Evolutionary conservation across 805 yeast genomes (phyloP).

Genomic region (Nakazawaea wyomingensis): DNA sequence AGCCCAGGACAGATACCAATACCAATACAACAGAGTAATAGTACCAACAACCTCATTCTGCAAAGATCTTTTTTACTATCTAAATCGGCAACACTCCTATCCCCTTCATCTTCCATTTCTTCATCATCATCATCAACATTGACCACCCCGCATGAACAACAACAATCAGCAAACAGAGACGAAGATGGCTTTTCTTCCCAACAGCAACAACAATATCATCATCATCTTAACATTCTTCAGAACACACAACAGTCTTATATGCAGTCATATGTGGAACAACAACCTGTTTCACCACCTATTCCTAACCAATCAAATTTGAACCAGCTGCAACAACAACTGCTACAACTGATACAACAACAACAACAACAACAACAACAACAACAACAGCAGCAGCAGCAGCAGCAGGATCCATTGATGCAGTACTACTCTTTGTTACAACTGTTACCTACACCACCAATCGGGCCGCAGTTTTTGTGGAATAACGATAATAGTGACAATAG

Average conservation of each 20-base stretch:
- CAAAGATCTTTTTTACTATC: too few relatives aligned
- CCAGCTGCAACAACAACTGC: background rate
- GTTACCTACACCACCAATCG: slow-evolving; percentile 2
- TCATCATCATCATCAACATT: background rate
- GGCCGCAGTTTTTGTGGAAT: slow-evolving; percentile 1
- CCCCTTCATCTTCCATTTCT: too few relatives aligned
- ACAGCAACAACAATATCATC: background rate
- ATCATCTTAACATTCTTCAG: too few relatives aligned
- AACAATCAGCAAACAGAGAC: too few relatives aligned
- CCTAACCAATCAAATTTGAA: too few relatives aligned
- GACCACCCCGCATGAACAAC: background rate
- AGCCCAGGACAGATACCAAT: background rate
- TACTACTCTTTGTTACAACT: slow-evolving; percentile 2
- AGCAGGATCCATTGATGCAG: slow-evolving; percentile 4
- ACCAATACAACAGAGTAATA: background rate
- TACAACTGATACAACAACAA: background rate
- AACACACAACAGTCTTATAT: too few relatives aligned
- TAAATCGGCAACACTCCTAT: too few relatives aligned
- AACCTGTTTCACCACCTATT: too few relatives aligned
- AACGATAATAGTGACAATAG: background rate
- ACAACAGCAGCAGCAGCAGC: background rate
- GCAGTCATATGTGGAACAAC: too few relatives aligned
- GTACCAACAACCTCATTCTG: background rate
- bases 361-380: background rate
- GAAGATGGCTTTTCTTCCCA: background rate